Percentiles rank a stretch among this genome's conserved stretches.
Conservation (phyloP, 352 stramenopile species). For the Aphanomyces stellatus region DNA sequence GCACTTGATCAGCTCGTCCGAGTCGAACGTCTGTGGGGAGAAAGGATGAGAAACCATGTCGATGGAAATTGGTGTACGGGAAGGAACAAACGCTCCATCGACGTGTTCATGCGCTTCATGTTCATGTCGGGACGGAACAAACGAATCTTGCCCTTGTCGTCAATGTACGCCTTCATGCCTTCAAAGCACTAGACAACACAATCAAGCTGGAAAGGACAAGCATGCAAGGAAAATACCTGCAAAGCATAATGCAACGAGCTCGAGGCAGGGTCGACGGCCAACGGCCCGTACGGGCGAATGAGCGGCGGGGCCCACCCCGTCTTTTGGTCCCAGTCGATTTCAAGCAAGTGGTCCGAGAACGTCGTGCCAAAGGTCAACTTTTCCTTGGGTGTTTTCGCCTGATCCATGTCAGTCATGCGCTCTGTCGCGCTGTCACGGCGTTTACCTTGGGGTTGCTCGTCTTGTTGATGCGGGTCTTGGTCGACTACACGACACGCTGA, state of each 20-base stretch:
- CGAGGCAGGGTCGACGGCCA: slow-evolving; percentile 89
- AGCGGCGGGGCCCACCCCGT: slow-evolving; percentile 79
- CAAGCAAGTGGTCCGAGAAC: slow-evolving; percentile 97
- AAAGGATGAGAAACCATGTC: slow-evolving; percentile 15
- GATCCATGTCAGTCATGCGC: background rate
- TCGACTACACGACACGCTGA: slow-evolving; percentile 10
- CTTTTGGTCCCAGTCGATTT: slow-evolving; percentile 84
- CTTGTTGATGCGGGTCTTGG: slow-evolving; percentile 40
- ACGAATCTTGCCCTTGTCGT: slow-evolving; percentile 73
- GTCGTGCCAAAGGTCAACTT: slow-evolving; percentile 91
- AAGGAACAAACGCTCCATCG: slow-evolving; percentile 88
- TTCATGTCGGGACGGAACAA: slow-evolving; percentile 96
- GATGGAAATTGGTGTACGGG: slow-evolving; percentile 31
- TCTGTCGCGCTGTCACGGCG: background rate
- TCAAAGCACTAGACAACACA: slow-evolving; percentile 80
- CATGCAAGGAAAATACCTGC: slow-evolving; percentile 26
- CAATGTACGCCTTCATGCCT: slow-evolving; percentile 93
- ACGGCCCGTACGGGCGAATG: slow-evolving; percentile 88
- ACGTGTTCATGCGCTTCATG: slow-evolving; percentile 92
- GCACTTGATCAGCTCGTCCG: slow-evolving; percentile 84
- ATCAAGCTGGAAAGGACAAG: background rate
- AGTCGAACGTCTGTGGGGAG: slow-evolving; percentile 67
- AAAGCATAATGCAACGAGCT: slow-evolving; percentile 93
- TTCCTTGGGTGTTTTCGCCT: slow-evolving; percentile 72
- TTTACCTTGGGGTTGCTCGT: slow-evolving; percentile 29